Evolutionary conservation across 345 rosid genomes (phyloP).

Genomic region (Eucalyptus sp.): DNA sequence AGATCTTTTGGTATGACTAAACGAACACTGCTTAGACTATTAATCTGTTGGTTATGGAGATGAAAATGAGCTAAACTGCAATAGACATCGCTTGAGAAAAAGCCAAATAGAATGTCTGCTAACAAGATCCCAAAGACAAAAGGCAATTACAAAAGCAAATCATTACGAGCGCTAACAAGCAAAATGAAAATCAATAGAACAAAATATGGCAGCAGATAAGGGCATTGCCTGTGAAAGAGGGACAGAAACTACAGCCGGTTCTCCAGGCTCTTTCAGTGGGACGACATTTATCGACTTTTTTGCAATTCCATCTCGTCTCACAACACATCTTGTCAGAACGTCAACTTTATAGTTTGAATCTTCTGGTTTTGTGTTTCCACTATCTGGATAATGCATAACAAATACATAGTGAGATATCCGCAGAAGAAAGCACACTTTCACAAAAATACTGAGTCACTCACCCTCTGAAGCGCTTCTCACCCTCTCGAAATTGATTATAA

Average conservation of each 20-base stretch:
- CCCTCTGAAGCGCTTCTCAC: slow-evolving; percentile 60
- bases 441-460: slow-evolving; percentile 9
- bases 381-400: slow-evolving; percentile 38
- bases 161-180: not conserved
- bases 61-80: not conserved
- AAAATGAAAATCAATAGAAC: not conserved
- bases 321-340: slow-evolving; percentile 79
- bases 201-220: not conserved
- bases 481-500: slow-evolving; percentile 60
- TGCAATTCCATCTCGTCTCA: slow-evolving; percentile 48
- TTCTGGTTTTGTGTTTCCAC: slow-evolving; percentile 57
- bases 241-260: slow-evolving; percentile 68
- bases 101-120: not conserved
- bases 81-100: not conserved
- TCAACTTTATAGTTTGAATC: slow-evolving; percentile 63
- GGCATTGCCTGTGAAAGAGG: slow-evolving; percentile 59
- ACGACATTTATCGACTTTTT: slow-evolving; percentile 52
- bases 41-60: slow-evolving; percentile 39
- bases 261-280: slow-evolving; percentile 64
- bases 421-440: not conserved
- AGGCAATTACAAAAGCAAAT: not conserved
- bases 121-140: not conserved
- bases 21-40: slow-evolving; percentile 67
- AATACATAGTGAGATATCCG: not conserved
- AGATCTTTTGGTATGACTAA: slow-evolving; percentile 73